phyloP scores from a whole-genome alignment of 768 basidiomycete genomes.

The Kwoniella newhampshirensis region DNA sequence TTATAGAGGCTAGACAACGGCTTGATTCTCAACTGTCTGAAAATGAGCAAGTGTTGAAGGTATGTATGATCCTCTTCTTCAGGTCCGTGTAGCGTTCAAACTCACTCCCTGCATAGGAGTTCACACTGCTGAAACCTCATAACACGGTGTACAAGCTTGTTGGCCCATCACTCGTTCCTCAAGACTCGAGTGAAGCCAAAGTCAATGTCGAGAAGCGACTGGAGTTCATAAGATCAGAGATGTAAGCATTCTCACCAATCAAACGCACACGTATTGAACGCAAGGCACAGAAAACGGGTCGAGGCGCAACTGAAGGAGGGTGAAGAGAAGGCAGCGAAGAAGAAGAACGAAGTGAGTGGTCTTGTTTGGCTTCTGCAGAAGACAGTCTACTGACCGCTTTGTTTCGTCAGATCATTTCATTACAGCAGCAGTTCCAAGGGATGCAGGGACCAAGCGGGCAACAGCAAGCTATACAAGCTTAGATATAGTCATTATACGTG shows the following conservation, averaged over 20 bases:
- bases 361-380: background rate
- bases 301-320: slow-evolving; percentile 79
- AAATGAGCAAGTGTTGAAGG: slow-evolving; percentile 90
- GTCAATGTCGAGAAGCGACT: slow-evolving; percentile 83
- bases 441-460: slow-evolving; percentile 23
- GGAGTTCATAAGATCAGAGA: slow-evolving; percentile 82
- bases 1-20: slow-evolving; percentile 76
- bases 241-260: slow-evolving; percentile 65
- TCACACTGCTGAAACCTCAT: slow-evolving; percentile 67
- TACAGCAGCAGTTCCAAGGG: slow-evolving; percentile 43
- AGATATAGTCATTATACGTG: background rate
- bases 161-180: slow-evolving; percentile 84
- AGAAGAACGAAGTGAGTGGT: slow-evolving; percentile 72
- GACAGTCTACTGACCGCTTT: background rate
- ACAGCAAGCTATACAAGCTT: slow-evolving; percentile 18
- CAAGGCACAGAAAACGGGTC: slow-evolving; percentile 64
- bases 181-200: slow-evolving; percentile 84
- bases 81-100: background rate
- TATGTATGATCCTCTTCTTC: slow-evolving; percentile 38
- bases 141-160: slow-evolving; percentile 87
- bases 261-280: background rate
- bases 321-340: slow-evolving; percentile 72
- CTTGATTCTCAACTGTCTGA: slow-evolving; percentile 89
- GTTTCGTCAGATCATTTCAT: slow-evolving; percentile 32
- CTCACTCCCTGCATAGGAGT: slow-evolving; percentile 63